Evolutionary conservation across 139 green algal genomes (phyloP).

Genomic region (Closterium sp.): DNA sequence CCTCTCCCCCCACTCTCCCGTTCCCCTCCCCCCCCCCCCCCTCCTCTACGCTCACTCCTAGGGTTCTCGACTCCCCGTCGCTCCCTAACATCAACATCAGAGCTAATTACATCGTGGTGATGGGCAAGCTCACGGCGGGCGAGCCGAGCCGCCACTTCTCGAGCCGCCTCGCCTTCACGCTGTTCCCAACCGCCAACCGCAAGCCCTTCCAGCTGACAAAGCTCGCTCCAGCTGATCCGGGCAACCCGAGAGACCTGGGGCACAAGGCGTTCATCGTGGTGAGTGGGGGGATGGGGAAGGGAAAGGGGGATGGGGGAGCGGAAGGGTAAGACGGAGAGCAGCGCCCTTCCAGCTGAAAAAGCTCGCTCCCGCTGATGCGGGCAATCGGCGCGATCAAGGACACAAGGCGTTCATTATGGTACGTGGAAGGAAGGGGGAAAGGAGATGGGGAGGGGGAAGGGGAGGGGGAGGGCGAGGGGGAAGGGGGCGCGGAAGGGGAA

Average conservation of each 20-base stretch:
- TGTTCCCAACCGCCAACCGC: not conserved
- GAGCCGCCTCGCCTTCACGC: not conserved
- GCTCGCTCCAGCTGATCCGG: not conserved
- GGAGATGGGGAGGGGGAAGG: no score
- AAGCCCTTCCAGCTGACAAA: not conserved
- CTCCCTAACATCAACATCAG: no score
- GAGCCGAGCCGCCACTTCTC: not conserved
- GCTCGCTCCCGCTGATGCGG: no score
- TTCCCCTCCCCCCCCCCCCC: no score
- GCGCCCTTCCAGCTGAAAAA: not conserved
- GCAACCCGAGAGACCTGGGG: not conserved
- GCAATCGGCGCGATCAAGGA: no score
- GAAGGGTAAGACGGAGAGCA: not conserved
- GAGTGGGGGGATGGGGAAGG: not conserved
- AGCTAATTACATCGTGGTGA: not conserved
- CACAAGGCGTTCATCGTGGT: not conserved
- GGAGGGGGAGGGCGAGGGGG: no score
- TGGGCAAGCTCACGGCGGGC: not conserved
- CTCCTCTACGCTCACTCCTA: no score
- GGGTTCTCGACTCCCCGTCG: not conserved
- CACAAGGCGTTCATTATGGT: no score
- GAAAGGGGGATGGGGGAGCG: not conserved
- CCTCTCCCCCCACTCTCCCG: no score
- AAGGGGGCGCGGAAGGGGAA: no score
- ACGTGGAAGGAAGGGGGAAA: no score